Evolutionary conservation across 1,139 yeast species (phyloP).

Genomic region (Kazachstania sp.): DNA sequence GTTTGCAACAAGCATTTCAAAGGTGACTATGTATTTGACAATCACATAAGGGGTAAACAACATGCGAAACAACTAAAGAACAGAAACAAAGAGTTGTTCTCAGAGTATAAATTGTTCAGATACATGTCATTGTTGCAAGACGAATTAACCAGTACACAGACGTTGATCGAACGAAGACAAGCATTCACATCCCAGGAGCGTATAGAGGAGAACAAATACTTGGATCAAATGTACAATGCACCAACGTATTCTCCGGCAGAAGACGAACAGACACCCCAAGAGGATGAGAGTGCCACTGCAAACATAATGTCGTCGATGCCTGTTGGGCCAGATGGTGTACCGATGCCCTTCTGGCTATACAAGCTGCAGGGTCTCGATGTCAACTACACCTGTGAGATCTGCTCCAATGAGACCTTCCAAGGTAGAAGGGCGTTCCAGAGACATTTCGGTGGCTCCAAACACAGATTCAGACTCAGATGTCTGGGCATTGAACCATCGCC

Average conservation of each 20-base stretch:
- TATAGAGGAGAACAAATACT: constrained; percentile 49
- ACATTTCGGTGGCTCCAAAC: constrained; percentile 67
- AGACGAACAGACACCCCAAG: constrained; percentile 12
- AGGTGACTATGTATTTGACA: constrained; percentile 54
- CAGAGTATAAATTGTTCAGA: constrained; percentile 23
- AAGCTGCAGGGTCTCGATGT: constrained; percentile 80
- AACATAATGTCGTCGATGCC: constrained; percentile 39
- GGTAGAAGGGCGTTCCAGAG: constrained; percentile 66
- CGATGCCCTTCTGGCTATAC: constrained; percentile 90
- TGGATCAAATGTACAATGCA: constrained; percentile 34
- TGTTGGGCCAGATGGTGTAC: constrained; percentile 79
- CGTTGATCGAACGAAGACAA: constrained; percentile 56
- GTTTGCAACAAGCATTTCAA: constrained; percentile 61
- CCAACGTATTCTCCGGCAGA: constrained; percentile 23
- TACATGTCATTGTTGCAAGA: constrained; percentile 12
- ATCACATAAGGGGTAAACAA: constrained; percentile 68
- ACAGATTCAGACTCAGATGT: constrained; percentile 63
- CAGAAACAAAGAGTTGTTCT: constrained; percentile 9
- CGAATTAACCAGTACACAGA: constrained; percentile 39
- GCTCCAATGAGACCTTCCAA: constrained; percentile 66
- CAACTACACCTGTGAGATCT: constrained; percentile 71
- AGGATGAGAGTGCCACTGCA: constrained; percentile 11
- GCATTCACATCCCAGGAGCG: constrained; percentile 46
- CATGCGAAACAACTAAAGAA: constrained; percentile 47
- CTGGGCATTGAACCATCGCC: constrained; percentile 55